Conservation (phyloP, 192 early-diverging fungal genomes). For the Entomortierella beljakovae region DNA sequence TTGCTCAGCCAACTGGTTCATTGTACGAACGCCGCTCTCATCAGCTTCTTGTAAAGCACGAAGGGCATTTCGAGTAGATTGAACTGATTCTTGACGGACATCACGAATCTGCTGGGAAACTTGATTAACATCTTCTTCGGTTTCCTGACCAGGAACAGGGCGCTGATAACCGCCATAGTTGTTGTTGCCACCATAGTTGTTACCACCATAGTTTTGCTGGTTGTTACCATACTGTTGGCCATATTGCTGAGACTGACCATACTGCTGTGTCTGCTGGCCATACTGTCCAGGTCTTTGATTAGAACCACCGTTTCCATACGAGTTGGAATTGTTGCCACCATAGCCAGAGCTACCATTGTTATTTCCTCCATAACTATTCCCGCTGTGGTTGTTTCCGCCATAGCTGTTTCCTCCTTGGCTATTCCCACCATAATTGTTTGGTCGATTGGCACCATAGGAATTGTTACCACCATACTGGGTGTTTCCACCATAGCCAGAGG, state of each 20-base stretch:
- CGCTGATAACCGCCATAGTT: slow-evolving; percentile 14
- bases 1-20: slow-evolving; percentile 76
- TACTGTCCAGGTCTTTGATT: slow-evolving; percentile 28
- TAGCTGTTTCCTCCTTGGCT: slow-evolving; percentile 15
- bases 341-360: slow-evolving; percentile 2
- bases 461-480: slow-evolving; percentile 1
- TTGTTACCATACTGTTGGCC: slow-evolving; percentile 24
- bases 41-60: slow-evolving; percentile 72
- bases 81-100: slow-evolving; percentile 73
- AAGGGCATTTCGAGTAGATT: slow-evolving; percentile 73
- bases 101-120: slow-evolving; percentile 72
- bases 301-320: slow-evolving; percentile 1
- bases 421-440: slow-evolving; percentile 24
- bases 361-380: not conserved
- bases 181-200: slow-evolving; percentile 15
- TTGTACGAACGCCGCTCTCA: slow-evolving; percentile 66
- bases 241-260: slow-evolving; percentile 20
- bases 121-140: slow-evolving; percentile 70
- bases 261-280: slow-evolving; percentile 23
- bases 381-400: slow-evolving; percentile 8
- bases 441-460: slow-evolving; percentile 22
- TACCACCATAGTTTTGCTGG: slow-evolving; percentile 23
- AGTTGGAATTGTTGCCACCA: not conserved
- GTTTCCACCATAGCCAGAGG: slow-evolving; percentile 19
- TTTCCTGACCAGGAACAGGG: slow-evolving; percentile 60